Percentiles rank a stretch among this genome's conserved stretches.
Evolutionary conservation across 1,284 basidiomycete genomes (phyloP).

Genomic region (Ceratobasidium sp.): DNA sequence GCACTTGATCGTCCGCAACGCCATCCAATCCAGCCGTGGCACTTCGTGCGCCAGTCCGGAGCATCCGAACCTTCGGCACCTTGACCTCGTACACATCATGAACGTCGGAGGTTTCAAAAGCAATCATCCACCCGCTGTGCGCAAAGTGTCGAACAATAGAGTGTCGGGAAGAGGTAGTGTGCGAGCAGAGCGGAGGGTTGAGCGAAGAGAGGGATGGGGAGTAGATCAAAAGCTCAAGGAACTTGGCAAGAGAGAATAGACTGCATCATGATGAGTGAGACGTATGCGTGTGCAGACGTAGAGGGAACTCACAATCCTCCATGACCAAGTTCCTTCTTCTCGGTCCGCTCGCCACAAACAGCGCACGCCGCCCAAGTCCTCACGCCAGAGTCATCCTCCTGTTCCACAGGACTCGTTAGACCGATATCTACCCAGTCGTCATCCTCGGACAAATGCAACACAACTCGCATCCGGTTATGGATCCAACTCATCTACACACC

Average conservation of each 20-base stretch:
- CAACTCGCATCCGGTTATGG: slow-evolving; percentile 22
- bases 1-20: slow-evolving; percentile 10
- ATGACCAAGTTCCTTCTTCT: slow-evolving; percentile 59
- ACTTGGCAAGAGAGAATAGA: slow-evolving; percentile 71
- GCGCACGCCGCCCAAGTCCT: slow-evolving; percentile 68
- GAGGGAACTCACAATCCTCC: slow-evolving; percentile 64
- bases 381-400: slow-evolving; percentile 51
- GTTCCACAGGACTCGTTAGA: slow-evolving; percentile 28
- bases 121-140: slow-evolving; percentile 56
- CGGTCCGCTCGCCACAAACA: slow-evolving; percentile 61
- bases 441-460: slow-evolving; percentile 21
- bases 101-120: slow-evolving; percentile 61
- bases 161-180: slow-evolving; percentile 59
- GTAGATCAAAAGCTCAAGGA: slow-evolving; percentile 71
- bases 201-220: slow-evolving; percentile 61
- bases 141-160: slow-evolving; percentile 65
- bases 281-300: slow-evolving; percentile 36
- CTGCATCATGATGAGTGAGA: slow-evolving; percentile 48
- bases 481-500: slow-evolving; percentile 33
- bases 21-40: not conserved
- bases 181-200: slow-evolving; percentile 62
- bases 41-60: slow-evolving; percentile 8
- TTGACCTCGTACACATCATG: slow-evolving; percentile 70
- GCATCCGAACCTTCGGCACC: slow-evolving; percentile 56
- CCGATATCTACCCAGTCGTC: slow-evolving; percentile 40